Conservation (phyloP, 2,329 filamentous ascomycete species). For the Zalaria sp. region DNA sequence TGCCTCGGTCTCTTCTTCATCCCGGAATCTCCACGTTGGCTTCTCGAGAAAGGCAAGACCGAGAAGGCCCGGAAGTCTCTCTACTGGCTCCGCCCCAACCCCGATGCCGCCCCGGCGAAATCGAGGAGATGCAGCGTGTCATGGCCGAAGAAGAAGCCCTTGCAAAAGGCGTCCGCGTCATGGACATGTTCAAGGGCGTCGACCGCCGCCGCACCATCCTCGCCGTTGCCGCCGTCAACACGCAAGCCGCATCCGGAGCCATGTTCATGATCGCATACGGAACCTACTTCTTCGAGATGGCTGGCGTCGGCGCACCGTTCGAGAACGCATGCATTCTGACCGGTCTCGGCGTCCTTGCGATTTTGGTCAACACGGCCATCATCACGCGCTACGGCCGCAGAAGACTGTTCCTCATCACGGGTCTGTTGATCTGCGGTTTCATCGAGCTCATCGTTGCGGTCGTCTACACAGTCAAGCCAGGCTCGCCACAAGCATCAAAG, state of each 20-base stretch:
- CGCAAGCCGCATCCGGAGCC: constrained; percentile 22
- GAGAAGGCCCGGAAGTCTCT: constrained; percentile 8
- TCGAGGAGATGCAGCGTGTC: constrained; percentile 16
- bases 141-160: constrained; percentile 20
- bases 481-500: constrained; percentile 24
- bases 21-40: constrained; percentile 23
- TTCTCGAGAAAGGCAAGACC: constrained; percentile 15
- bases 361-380: constrained; percentile 38
- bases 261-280: constrained; percentile 32
- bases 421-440: constrained; percentile 37
- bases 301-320: constrained; percentile 40
- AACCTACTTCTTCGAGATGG: constrained; percentile 49
- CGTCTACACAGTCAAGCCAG: constrained; percentile 33
- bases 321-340: constrained; percentile 43
- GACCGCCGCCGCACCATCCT: constrained; percentile 22
- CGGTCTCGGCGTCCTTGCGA: constrained; percentile 39
- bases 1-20: constrained; percentile 29
- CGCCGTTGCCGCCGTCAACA: constrained; percentile 19
- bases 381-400: constrained; percentile 40
- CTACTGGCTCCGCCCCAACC: constrained; percentile 9
- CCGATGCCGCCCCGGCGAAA: constrained; percentile 7
- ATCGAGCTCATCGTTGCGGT: constrained; percentile 40
- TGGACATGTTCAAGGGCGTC: constrained; percentile 21
- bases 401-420: constrained; percentile 37
- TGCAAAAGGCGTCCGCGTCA: constrained; percentile 14